Evolutionary conservation across 768 basidiomycete genomes (phyloP).

Genomic region (Boletus insuetus): DNA sequence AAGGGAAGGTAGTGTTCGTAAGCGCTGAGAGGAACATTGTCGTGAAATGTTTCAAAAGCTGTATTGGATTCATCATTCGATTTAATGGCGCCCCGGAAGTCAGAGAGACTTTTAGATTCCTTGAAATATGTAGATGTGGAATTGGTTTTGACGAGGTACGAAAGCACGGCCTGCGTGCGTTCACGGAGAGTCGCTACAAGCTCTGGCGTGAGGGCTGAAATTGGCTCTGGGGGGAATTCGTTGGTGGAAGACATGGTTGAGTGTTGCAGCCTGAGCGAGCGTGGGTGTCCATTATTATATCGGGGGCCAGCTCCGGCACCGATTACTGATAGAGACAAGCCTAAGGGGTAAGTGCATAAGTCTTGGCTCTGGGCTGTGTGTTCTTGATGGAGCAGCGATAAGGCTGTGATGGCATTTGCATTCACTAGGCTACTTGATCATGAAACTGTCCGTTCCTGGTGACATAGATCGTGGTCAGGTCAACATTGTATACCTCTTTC

Average conservation of each 20-base stretch:
- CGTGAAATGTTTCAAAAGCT: conserved; percentile 9
- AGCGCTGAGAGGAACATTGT: conserved; percentile 14
- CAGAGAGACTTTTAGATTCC: conserved; percentile 11
- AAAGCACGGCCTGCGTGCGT: conserved; percentile 21
- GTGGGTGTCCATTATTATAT: not conserved
- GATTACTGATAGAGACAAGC: too few species aligned
- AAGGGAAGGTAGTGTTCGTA: conserved; percentile 22
- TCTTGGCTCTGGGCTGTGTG: too few species aligned
- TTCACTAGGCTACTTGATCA: too few species aligned
- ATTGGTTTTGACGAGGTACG: conserved; percentile 22
- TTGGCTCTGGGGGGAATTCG: conserved; percentile 16
- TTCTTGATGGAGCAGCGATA: too few species aligned
- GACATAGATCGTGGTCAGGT: too few species aligned
- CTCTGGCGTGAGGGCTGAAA: conserved; percentile 9
- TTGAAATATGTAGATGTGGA: conserved; percentile 17
- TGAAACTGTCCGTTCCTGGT: too few species aligned
- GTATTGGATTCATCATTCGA: not conserved
- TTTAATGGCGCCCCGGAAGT: conserved; percentile 9
- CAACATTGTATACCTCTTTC: too few species aligned
- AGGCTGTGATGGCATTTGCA: too few species aligned
- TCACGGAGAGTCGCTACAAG: conserved; percentile 17
- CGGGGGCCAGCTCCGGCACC: not conserved
- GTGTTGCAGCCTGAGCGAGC: too few species aligned
- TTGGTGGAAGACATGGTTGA: conserved; percentile 8
- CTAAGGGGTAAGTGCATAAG: too few species aligned